Percentiles rank a stretch among this genome's conserved stretches.
Evolutionary conservation across 768 basidiomycete species (phyloP).

Genomic region (Boletus tomentosulus): DNA sequence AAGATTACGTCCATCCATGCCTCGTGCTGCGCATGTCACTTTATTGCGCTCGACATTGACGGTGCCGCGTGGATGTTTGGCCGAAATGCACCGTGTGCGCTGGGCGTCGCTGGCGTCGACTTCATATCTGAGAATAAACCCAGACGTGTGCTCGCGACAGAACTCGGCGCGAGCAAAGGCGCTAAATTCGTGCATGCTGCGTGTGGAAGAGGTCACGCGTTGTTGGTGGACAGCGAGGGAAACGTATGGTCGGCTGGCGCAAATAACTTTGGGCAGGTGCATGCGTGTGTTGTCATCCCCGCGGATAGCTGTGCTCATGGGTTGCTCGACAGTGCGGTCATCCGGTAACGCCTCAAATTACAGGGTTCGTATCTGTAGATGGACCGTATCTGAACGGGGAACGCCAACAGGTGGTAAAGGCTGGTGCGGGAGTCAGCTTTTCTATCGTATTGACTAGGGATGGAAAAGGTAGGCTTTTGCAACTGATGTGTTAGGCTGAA

Average conservation of each 20-base stretch:
- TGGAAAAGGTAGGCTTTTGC: slow-evolving; percentile 60
- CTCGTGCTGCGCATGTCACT: slow-evolving; percentile 73
- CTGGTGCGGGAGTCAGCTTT: slow-evolving; percentile 80
- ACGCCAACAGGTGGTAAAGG: slow-evolving; percentile 64
- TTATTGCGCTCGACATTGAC: slow-evolving; percentile 64
- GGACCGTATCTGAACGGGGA: slow-evolving; percentile 56
- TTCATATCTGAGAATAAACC: slow-evolving; percentile 74
- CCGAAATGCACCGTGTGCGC: slow-evolving; percentile 64
- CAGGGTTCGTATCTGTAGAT: slow-evolving; percentile 58
- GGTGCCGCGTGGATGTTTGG: slow-evolving; percentile 91
- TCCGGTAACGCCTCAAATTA: slow-evolving; percentile 56
- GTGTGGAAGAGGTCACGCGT: slow-evolving; percentile 75
- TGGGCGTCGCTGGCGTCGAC: slow-evolving; percentile 57
- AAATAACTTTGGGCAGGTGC: slow-evolving; percentile 79
- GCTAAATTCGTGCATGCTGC: slow-evolving; percentile 77
- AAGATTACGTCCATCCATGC: slow-evolving; percentile 68
- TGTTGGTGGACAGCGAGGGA: slow-evolving; percentile 80
- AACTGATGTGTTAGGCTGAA: background rate
- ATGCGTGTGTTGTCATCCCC: slow-evolving; percentile 10
- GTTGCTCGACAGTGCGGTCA: slow-evolving; percentile 61
- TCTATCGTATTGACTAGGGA: slow-evolving; percentile 76
- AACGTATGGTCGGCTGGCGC: slow-evolving; percentile 79
- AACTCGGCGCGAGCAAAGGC: slow-evolving; percentile 56
- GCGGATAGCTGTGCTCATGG: background rate
- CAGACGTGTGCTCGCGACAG: slow-evolving; percentile 50